These are phyloP conservation scores for Trichosanthes truncata DNA, from an alignment of 306 rosid genomes.

Conservation along the genomic window DNA sequence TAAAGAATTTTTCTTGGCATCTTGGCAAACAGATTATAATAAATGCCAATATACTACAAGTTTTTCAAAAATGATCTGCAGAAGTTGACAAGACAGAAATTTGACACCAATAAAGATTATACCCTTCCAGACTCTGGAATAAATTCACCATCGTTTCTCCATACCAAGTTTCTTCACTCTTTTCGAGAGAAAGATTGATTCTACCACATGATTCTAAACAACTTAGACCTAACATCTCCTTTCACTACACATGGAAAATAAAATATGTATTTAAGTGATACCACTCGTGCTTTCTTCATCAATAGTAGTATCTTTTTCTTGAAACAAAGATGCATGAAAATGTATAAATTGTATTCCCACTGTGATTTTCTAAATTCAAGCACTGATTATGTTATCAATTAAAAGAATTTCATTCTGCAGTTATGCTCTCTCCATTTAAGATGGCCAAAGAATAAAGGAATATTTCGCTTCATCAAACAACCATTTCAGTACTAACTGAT, in stretches of 20 bases:
- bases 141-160: constrained; percentile 38
- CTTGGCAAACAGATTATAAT: constrained; percentile 9
- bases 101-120: constrained; percentile 28
- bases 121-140: constrained; percentile 36
- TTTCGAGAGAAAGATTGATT: constrained; percentile 10
- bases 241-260: neutral
- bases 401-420: constrained; percentile 4
- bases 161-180: constrained; percentile 13
- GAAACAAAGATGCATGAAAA: neutral
- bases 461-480: neutral
- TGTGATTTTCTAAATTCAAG: neutral
- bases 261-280: neutral
- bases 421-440: constrained; percentile 5
- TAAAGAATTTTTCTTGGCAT: constrained; percentile 23
- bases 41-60: constrained; percentile 14
- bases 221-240: constrained; percentile 7
- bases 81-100: constrained; percentile 32
- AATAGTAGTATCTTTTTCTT: neutral
- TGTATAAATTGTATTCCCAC: neutral
- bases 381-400: neutral
- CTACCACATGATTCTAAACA: constrained; percentile 12
- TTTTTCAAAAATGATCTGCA: constrained; percentile 17
- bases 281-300: neutral
- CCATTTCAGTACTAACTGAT: neutral
- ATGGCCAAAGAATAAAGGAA: constrained; percentile 2